These are phyloP conservation scores for Ramularia endophylla DNA, from an alignment of 2,329 filamentous ascomycete species.

Conservation along the genomic window DNA sequence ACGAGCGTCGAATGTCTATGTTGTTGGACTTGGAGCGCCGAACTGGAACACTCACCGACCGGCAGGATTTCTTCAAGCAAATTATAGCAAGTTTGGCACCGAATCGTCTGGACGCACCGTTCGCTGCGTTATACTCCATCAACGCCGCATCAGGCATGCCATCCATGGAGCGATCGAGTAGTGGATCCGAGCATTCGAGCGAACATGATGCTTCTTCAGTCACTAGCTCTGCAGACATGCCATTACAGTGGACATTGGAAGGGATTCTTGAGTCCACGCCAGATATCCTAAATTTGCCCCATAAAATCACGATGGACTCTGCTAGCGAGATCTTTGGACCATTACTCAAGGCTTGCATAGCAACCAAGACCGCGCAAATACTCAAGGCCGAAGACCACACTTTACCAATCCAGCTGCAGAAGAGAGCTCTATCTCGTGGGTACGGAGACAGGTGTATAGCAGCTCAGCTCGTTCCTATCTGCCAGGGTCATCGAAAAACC, in stretches of 20 bases:
- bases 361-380: slow-evolving; percentile 26
- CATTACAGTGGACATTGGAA: slow-evolving; percentile 1
- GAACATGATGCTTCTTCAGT: neutral
- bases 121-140: slow-evolving; percentile 10
- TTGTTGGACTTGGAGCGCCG: slow-evolving; percentile 9
- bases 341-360: neutral
- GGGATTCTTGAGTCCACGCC: slow-evolving; percentile 2
- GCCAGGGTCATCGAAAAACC: slow-evolving; percentile 11
- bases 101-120: slow-evolving; percentile 14
- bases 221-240: neutral
- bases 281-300: slow-evolving; percentile 4
- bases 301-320: neutral
- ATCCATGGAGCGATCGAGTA: neutral
- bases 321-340: neutral
- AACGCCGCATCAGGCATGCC: too few relatives aligned
- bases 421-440: slow-evolving; percentile 4
- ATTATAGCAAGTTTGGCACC: slow-evolving; percentile 6
- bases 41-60: neutral
- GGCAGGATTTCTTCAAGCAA: slow-evolving; percentile 6
- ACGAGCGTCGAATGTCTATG: slow-evolving; percentile 12
- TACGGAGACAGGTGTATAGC: slow-evolving; percentile 28
- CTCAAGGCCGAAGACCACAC: neutral
- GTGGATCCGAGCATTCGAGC: neutral
- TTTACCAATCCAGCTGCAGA: neutral
- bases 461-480: slow-evolving; percentile 30